Percentiles rank a stretch among this genome's conserved stretches.
These are phyloP conservation scores for Daldinia sp. DNA, from an alignment of 2,329 filamentous ascomycete genomes.

Conservation along the genomic window DNA sequence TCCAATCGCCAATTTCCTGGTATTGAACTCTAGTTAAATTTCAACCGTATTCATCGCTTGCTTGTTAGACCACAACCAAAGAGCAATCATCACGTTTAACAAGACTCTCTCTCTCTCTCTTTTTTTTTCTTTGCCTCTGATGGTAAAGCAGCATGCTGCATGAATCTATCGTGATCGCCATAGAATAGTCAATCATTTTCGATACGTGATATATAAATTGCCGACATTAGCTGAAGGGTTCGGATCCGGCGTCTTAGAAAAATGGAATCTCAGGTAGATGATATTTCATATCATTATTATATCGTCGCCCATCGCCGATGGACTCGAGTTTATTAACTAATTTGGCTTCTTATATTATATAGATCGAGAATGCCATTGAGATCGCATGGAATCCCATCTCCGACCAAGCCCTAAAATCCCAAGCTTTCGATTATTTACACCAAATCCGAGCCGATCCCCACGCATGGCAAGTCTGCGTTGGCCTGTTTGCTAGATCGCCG, in stretches of 20 bases:
- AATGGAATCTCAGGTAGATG: constrained; percentile 59
- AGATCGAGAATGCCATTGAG: constrained; percentile 95
- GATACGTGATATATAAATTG: constrained; percentile 42
- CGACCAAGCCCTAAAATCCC: constrained; percentile 76
- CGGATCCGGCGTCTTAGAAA: constrained; percentile 42
- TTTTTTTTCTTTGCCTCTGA: constrained; percentile 10
- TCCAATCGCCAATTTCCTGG: background rate
- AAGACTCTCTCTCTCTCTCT: background rate
- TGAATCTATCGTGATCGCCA: constrained; percentile 20
- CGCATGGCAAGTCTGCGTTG: constrained; percentile 89
- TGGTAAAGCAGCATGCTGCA: constrained; percentile 36
- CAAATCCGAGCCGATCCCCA: constrained; percentile 83
- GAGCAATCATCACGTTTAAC: too few species aligned
- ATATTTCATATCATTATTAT: background rate
- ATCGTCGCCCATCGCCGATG: constrained; percentile 9
- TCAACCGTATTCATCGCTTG: background rate
- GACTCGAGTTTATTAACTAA: constrained; percentile 22
- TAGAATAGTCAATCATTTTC: constrained; percentile 22
- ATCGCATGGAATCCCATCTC: constrained; percentile 87
- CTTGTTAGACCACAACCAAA: too few species aligned
- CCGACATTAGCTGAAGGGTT: constrained; percentile 39
- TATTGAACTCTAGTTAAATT: background rate
- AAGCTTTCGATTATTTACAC: constrained; percentile 82
- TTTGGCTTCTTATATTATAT: constrained; percentile 49
- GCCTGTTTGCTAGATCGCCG: constrained; percentile 82